Conservation (phyloP, 2,329 filamentous ascomycete genomes). For the Apiospora malaysiana region DNA sequence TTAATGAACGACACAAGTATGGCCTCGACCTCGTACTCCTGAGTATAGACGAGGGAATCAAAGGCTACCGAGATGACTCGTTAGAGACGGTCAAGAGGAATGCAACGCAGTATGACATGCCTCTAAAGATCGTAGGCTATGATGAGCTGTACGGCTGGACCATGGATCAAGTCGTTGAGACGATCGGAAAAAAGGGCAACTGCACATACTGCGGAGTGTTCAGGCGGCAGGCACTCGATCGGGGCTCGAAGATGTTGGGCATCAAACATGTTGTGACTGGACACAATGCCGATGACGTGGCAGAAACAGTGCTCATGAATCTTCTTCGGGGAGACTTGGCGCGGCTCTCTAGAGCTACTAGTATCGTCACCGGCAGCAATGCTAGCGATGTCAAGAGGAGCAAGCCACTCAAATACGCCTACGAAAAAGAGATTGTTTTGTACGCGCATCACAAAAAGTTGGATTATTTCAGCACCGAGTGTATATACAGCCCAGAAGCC, state of each 20-base stretch:
- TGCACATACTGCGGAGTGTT: conserved; percentile 99
- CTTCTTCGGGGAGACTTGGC: conserved; percentile 88
- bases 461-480: conserved; percentile 98
- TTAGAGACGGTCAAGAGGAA: conserved; percentile 97
- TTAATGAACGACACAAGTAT: conserved; percentile 90
- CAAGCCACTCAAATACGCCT: conserved; percentile 97
- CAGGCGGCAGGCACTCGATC: conserved; percentile 88
- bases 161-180: conserved; percentile 97
- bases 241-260: conserved; percentile 83
- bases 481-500: conserved; percentile 96
- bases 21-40: conserved; percentile 84
- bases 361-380: conserved; percentile 80
- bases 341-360: conserved; percentile 85
- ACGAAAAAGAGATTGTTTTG: conserved; percentile 98
- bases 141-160: conserved; percentile 97
- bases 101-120: conserved; percentile 87
- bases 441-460: conserved; percentile 97
- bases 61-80: conserved; percentile 94
- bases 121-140: conserved; percentile 90
- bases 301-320: conserved; percentile 98
- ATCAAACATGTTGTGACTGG: conserved; percentile 96
- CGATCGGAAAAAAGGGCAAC: conserved; percentile 97
- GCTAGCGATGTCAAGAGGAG: conserved; percentile 91
- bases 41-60: conserved; percentile 96
- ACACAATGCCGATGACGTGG: conserved; percentile 96